Percentiles rank a stretch among this genome's conserved stretches.
Conservation (phyloP, 345 rosid genomes). For the Limnanthes douglasii region DNA sequence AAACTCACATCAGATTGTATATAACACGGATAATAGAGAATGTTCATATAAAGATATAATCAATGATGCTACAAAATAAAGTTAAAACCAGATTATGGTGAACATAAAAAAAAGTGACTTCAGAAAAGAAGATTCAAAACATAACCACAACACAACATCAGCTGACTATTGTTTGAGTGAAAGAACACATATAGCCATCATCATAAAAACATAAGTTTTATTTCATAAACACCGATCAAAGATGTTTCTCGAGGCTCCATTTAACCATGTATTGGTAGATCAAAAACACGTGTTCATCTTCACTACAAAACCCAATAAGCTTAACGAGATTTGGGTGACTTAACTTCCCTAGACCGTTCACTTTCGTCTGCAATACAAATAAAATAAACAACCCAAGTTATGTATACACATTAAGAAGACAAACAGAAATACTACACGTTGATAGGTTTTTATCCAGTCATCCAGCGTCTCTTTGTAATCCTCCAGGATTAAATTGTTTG, state of each 20-base stretch:
- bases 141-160: too few species aligned
- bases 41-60: too few species aligned
- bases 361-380: slow-evolving; percentile 64
- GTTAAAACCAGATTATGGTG: too few species aligned
- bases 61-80: too few species aligned
- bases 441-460: too few species aligned
- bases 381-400: not conserved
- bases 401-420: too few species aligned
- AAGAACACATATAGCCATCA: too few species aligned
- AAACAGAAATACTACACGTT: not conserved
- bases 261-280: slow-evolving; percentile 88
- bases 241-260: slow-evolving; percentile 94
- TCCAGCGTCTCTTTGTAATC: slow-evolving; percentile 93
- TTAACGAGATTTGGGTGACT: slow-evolving; percentile 89
- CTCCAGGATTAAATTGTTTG: slow-evolving; percentile 84
- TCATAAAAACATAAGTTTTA: not conserved
- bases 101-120: too few species aligned
- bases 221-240: slow-evolving; percentile 18
- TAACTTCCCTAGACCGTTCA: slow-evolving; percentile 81
- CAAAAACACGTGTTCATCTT: slow-evolving; percentile 79
- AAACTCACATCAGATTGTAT: too few species aligned
- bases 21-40: too few species aligned
- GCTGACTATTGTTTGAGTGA: too few species aligned
- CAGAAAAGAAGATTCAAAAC: too few species aligned
- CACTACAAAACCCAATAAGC: slow-evolving; percentile 97